These are phyloP conservation scores for Phytopythium litorale DNA, from an alignment of 352 stramenopile species.

Conservation along the genomic window DNA sequence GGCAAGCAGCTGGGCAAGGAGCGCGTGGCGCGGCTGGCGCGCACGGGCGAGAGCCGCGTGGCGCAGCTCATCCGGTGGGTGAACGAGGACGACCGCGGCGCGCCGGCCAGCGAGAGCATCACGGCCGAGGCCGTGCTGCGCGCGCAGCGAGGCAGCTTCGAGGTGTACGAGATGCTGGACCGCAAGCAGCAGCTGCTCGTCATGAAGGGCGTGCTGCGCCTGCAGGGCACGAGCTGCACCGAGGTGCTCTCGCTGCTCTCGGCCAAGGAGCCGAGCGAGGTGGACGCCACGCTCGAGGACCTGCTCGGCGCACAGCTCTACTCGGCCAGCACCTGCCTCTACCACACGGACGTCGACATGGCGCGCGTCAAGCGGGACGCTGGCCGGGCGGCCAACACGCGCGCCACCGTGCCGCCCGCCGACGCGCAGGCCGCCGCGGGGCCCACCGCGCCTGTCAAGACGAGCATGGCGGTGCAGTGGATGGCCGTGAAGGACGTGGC, in stretches of 20 bases:
- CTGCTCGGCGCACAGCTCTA: conserved; percentile 51
- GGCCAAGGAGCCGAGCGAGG: conserved; percentile 33
- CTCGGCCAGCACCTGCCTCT: conserved; percentile 48
- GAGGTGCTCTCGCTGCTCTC: conserved; percentile 66
- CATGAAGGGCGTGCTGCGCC: conserved; percentile 65
- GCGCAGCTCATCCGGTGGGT: conserved; percentile 65
- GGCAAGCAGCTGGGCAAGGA: conserved; percentile 36
- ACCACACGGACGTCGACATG: conserved; percentile 39
- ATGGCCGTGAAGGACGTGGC: conserved; percentile 60
- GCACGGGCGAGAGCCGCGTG: conserved; percentile 41
- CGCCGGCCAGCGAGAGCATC: conserved; percentile 19
- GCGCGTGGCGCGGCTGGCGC: conserved; percentile 33
- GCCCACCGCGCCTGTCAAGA: conserved; percentile 13
- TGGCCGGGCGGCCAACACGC: conserved; percentile 2
- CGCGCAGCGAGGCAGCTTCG: conserved; percentile 77
- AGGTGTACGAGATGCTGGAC: conserved; percentile 68
- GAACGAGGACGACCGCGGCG: conserved; percentile 52
- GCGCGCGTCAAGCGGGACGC: conserved; percentile 5
- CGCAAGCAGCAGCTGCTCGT: conserved; percentile 44
- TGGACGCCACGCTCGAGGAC: conserved; percentile 50
- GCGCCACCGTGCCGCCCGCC: conserved; percentile 7
- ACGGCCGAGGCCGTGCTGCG: conserved; percentile 37
- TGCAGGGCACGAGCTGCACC: conserved; percentile 66
- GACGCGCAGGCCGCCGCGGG: neutral
- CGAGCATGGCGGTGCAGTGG: conserved; percentile 58